phyloP scores from a whole-genome alignment of 106 monocot genomes.

The Narthecium ossifragum region DNA sequence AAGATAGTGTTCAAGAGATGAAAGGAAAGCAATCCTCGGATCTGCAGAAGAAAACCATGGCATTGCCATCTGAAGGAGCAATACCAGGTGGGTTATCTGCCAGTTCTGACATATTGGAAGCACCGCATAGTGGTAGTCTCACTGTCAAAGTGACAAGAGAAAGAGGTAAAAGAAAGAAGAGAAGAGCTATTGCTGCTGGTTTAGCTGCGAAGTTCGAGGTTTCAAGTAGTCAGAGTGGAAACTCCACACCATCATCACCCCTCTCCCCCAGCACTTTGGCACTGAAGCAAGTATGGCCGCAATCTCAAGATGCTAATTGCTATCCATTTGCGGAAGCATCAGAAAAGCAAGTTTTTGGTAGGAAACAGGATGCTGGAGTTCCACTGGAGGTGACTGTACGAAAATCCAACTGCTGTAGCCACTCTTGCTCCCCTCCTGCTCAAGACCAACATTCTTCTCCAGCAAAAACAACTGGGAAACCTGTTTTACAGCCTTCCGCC shows the following conservation, averaged over 20 bases:
- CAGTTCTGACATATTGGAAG: slow-evolving; percentile 12
- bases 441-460: slow-evolving; percentile 3
- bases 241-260: slow-evolving; percentile 94
- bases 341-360: slow-evolving; percentile 13
- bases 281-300: slow-evolving; percentile 34
- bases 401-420: slow-evolving; percentile 6
- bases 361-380: slow-evolving; percentile 7
- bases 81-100: slow-evolving; percentile 10
- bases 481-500: slow-evolving; percentile 25
- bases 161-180: slow-evolving; percentile 52
- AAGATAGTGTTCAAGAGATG: slow-evolving; percentile 12
- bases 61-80: slow-evolving; percentile 11
- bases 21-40: slow-evolving; percentile 9
- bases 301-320: slow-evolving; percentile 11
- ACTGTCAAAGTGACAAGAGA: slow-evolving; percentile 52
- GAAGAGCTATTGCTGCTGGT: slow-evolving; percentile 25
- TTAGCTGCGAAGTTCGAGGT: slow-evolving; percentile 49
- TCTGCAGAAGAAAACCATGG: slow-evolving; percentile 24
- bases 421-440: not conserved
- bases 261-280: slow-evolving; percentile 43
- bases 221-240: slow-evolving; percentile 90
- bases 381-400: slow-evolving; percentile 5
- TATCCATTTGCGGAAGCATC: slow-evolving; percentile 10
- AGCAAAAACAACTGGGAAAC: slow-evolving; percentile 10
- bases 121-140: slow-evolving; percentile 31